phyloP scores from a whole-genome alignment of 2,329 filamentous ascomycete genomes.

The Cordyceps javanica region DNA sequence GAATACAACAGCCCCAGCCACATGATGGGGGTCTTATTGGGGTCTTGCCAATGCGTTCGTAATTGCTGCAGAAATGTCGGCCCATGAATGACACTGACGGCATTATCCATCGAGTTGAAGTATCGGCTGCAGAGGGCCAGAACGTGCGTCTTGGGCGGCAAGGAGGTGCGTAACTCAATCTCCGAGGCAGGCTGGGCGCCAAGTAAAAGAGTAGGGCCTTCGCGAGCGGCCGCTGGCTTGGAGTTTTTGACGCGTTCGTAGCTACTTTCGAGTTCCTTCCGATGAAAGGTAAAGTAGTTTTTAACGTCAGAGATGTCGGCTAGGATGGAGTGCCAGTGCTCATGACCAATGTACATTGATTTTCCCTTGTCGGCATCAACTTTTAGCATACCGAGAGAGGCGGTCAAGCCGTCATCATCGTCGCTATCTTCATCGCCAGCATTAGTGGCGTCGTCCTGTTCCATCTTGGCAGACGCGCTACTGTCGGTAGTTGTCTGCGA shows the following conservation, averaged over 20 bases:
- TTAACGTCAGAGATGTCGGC: conserved; percentile 88
- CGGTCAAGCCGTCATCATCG: conserved; percentile 60
- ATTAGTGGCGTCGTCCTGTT: conserved; percentile 51
- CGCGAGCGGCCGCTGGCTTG: conserved; percentile 52
- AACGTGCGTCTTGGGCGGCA: conserved; percentile 78
- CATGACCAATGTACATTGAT: conserved; percentile 74
- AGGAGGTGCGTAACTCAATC: conserved; percentile 68
- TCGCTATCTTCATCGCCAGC: conserved; percentile 57
- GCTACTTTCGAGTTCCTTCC: conserved; percentile 81
- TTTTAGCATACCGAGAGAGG: conserved; percentile 75
- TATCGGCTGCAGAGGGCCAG: conserved; percentile 81
- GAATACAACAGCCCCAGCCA: conserved; percentile 75
- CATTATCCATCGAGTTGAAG: conserved; percentile 73
- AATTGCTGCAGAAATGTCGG: conserved; percentile 78
- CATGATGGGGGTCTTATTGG: conserved; percentile 65
- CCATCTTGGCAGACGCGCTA: conserved; percentile 41
- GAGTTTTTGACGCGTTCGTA: conserved; percentile 68
- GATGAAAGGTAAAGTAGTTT: conserved; percentile 79
- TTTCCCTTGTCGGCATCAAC: conserved; percentile 72
- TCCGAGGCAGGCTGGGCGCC: conserved; percentile 67
- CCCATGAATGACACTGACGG: conserved; percentile 70
- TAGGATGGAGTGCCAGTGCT: conserved; percentile 77
- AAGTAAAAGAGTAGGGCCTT: conserved; percentile 73
- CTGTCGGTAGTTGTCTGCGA: conserved; percentile 36
- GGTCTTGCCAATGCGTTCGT: conserved; percentile 61